Evolutionary conservation across 2,329 filamentous ascomycete genomes (phyloP), one percentile per base, ranked within the genome.

Genomic region (Harringtonia lauricola): DNA sequence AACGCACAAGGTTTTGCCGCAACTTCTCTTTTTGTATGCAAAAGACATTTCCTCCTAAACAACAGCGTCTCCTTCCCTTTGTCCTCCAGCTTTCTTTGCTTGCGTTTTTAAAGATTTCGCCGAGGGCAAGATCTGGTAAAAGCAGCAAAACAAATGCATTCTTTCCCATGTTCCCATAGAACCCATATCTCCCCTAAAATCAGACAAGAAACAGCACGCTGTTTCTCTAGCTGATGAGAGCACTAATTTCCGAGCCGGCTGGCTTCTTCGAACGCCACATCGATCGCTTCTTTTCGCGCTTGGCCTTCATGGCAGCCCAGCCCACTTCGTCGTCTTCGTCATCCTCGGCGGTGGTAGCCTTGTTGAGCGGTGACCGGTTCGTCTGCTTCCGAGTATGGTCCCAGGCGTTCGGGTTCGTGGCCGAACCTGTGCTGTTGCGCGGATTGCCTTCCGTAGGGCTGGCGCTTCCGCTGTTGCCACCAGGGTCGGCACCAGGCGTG

Each of bases 281-380:
- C n/a, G 74, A 75, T 55, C 72, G 74, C 64, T 81, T 83, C 66
- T 81, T 75, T 45, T 82, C 77, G 46, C 77, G 68, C 64, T 82
- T 82, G 44, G 76, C 76, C 55, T 76, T 78, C 77, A 84, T 81
- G 26, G 78, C 76, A 49, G 75, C 78, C 80, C 80, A 84, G 15
- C 76, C 80, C 54, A 81, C 68, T 42, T 83, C 79, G 26, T 52
- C 75, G 41, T 83, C 79, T 26, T 83, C 79, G 28, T 81, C 76
- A 14, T 64, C 63, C 19, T 63, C 65, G 24, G 63, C 64, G 3
- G 65, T 59, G 5, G 58, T 61, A 2, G 65, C 57, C 44, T 67
- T 63, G 29, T 57, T 55, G 3, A 65, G 58, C 3, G 62, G 58
- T 45, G 60, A 68, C 24, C 59, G 59, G 41, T 61, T 66, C 30